phyloP scores from a whole-genome alignment of 2,329 filamentous ascomycete species.

The Ascochyta fabae region DNA sequence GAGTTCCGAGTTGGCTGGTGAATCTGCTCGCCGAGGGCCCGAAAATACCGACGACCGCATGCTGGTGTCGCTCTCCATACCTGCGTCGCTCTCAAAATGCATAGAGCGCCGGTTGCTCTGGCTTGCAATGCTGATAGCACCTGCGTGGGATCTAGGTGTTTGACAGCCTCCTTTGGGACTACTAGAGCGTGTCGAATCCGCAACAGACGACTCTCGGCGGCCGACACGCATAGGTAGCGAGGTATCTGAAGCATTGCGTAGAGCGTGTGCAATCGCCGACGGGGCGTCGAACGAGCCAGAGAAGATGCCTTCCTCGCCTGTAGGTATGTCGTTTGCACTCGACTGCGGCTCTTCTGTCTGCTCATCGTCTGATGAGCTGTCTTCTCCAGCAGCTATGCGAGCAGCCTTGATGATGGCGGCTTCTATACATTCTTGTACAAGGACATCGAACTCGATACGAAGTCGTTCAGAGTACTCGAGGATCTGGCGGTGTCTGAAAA shows the following conservation, averaged over 20 bases:
- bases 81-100: conserved; percentile 81
- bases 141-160: conserved; percentile 84
- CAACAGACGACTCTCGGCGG: conserved; percentile 64
- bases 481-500: conserved; percentile 88
- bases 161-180: conserved; percentile 84
- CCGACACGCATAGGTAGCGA: conserved; percentile 53
- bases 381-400: conserved; percentile 81
- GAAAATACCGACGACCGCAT: conserved; percentile 80
- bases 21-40: conserved; percentile 77
- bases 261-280: conserved; percentile 63
- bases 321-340: conserved; percentile 48
- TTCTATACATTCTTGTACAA: conserved; percentile 95
- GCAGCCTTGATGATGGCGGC: conserved; percentile 89
- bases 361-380: conserved; percentile 74
- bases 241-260: conserved; percentile 62
- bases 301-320: conserved; percentile 63
- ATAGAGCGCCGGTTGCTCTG: conserved; percentile 78
- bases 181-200: conserved; percentile 81
- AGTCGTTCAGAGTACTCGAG: conserved; percentile 97
- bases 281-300: conserved; percentile 64
- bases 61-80: conserved; percentile 87
- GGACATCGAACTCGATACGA: conserved; percentile 86
- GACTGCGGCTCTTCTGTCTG: conserved; percentile 52
- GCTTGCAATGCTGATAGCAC: conserved; percentile 61
- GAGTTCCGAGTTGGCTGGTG: conserved; percentile 75